Percentiles rank a stretch among this genome's conserved stretches.
Conservation (phyloP, 768 basidiomycete species). For the Pholiota molesta region DNA sequence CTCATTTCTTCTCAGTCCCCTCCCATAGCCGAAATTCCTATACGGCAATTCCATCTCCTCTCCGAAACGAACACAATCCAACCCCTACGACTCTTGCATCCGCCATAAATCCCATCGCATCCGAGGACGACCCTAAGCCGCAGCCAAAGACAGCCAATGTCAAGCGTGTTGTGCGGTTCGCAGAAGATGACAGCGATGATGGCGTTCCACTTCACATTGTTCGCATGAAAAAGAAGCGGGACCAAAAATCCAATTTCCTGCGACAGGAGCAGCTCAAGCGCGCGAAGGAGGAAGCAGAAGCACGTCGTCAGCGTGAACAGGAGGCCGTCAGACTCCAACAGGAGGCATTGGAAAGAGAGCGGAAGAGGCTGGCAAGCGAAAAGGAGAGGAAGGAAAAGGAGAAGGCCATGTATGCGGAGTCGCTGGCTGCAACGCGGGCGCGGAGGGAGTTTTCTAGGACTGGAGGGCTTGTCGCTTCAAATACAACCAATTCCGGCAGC, state of each 20-base stretch:
- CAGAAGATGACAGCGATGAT: conserved; percentile 69
- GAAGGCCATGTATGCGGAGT: conserved; percentile 55
- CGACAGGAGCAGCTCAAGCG: conserved; percentile 60
- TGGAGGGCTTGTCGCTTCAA: conserved; percentile 39
- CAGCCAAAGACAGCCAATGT: conserved; percentile 18
- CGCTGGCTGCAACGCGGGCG: conserved; percentile 60
- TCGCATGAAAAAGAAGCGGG: conserved; percentile 71
- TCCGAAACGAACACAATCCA: conserved; percentile 42
- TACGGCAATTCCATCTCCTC: conserved; percentile 50
- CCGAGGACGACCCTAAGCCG: not conserved
- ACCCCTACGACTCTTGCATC: conserved; percentile 13
- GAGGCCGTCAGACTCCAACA: conserved; percentile 47
- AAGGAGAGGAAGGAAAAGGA: conserved; percentile 58
- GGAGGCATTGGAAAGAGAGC: conserved; percentile 50
- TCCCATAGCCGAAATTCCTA: conserved; percentile 34
- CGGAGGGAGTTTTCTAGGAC: conserved; percentile 62
- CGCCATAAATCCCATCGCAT: not conserved
- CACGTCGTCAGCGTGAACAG: conserved; percentile 47
- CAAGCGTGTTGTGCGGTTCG: conserved; percentile 67
- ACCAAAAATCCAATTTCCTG: conserved; percentile 72
- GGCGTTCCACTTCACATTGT: conserved; percentile 71
- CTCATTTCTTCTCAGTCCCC: conserved; percentile 24
- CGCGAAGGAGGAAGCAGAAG: conserved; percentile 50
- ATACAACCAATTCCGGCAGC: conserved; percentile 28
- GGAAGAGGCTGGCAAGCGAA: conserved; percentile 49